These are phyloP conservation scores for Friedmanniomyces simplex DNA, from an alignment of 495 filamentous ascomycete species.

Conservation along the genomic window DNA sequence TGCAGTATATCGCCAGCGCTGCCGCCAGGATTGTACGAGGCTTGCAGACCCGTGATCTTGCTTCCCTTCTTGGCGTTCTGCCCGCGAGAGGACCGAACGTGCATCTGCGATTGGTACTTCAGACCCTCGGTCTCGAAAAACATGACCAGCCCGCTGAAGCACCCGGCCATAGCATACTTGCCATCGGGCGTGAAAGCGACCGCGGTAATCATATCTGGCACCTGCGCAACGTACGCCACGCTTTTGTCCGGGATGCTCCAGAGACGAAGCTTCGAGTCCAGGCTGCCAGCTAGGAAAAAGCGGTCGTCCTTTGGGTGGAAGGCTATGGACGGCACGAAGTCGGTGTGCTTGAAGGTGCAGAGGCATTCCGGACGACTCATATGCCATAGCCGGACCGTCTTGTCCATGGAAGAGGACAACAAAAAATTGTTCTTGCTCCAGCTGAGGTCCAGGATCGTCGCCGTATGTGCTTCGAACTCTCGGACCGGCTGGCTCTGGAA, in stretches of 20 bases:
- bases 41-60: slow-evolving; percentile 93
- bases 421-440: slow-evolving; percentile 99
- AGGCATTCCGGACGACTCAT: slow-evolving; percentile 75
- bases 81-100: slow-evolving; percentile 79
- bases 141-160: slow-evolving; percentile 72
- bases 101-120: slow-evolving; percentile 71
- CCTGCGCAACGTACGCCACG: slow-evolving; percentile 73
- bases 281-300: slow-evolving; percentile 89
- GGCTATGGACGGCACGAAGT: slow-evolving; percentile 88
- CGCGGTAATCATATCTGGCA: slow-evolving; percentile 85
- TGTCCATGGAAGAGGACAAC: slow-evolving; percentile 95
- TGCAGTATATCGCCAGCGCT: slow-evolving; percentile 49
- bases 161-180: slow-evolving; percentile 78
- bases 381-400: slow-evolving; percentile 94
- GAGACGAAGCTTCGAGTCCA: slow-evolving; percentile 82
- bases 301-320: slow-evolving; percentile 94
- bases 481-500: slow-evolving; percentile 67
- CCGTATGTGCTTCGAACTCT: slow-evolving; percentile 76
- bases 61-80: slow-evolving; percentile 83
- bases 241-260: slow-evolving; percentile 98
- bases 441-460: slow-evolving; percentile 80
- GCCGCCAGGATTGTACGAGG: slow-evolving; percentile 51
- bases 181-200: slow-evolving; percentile 92
- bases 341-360: slow-evolving; percentile 91
- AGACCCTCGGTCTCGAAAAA: slow-evolving; percentile 95